Evolutionary conservation across 495 filamentous ascomycete species (phyloP).

Genomic region (Tricharina praecox): DNA sequence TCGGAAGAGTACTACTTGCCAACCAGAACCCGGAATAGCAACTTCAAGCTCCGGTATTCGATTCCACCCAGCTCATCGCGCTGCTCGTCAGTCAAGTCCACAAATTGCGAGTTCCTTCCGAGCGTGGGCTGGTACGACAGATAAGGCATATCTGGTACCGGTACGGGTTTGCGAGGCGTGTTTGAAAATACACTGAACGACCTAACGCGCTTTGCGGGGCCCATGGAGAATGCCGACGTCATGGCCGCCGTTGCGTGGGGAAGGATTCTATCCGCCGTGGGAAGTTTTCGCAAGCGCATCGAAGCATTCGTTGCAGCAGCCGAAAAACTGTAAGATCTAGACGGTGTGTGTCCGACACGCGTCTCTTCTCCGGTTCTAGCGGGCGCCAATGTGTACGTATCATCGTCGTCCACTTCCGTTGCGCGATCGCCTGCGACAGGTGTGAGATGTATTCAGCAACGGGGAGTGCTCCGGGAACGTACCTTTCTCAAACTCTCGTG

Average conservation of each 20-base stretch:
- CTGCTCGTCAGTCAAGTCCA: slow-evolving; percentile 48
- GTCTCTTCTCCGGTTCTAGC: slow-evolving; percentile 16
- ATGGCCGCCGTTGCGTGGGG: slow-evolving; percentile 18
- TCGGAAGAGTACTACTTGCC: slow-evolving; percentile 17
- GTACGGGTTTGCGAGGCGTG: slow-evolving; percentile 12
- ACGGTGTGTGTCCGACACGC: slow-evolving; percentile 7
- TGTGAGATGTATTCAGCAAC: too few species aligned
- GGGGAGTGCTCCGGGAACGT: not conserved
- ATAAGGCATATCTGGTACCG: slow-evolving; percentile 42
- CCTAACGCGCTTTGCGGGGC: slow-evolving; percentile 11
- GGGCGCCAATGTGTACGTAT: slow-evolving; percentile 16
- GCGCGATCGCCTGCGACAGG: slow-evolving; percentile 11
- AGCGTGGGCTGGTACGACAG: slow-evolving; percentile 86
- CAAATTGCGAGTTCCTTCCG: slow-evolving; percentile 78
- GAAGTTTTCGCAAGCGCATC: slow-evolving; percentile 17
- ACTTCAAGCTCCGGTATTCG: slow-evolving; percentile 45
- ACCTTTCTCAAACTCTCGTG: slow-evolving; percentile 25
- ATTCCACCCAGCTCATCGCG: slow-evolving; percentile 45
- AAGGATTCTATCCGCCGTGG: slow-evolving; percentile 17
- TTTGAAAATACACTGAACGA: slow-evolving; percentile 15
- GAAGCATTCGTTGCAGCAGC: slow-evolving; percentile 17
- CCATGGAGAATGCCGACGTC: slow-evolving; percentile 18
- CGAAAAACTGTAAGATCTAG: slow-evolving; percentile 15
- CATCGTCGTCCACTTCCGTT: slow-evolving; percentile 24
- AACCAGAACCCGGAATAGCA: slow-evolving; percentile 38